phyloP scores from a whole-genome alignment of 768 basidiomycete species.

The Tylopilus balloui region DNA sequence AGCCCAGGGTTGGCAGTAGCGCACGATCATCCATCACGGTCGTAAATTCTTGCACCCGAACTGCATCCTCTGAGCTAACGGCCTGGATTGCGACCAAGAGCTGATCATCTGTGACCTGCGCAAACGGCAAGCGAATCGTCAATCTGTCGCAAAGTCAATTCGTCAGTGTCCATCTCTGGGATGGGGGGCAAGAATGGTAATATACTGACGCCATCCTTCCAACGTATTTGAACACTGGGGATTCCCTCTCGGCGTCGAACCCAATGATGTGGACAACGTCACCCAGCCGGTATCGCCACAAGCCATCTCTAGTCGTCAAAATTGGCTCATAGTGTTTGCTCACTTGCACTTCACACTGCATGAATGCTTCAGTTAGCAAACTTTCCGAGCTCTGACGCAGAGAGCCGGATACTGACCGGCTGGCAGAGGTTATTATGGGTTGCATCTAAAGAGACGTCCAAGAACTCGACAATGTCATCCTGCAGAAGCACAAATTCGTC shows the following conservation, averaged over 20 bases:
- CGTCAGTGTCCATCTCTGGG: background rate
- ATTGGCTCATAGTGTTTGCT: constrained; percentile 20
- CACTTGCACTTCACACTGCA: constrained; percentile 17
- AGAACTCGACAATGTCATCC: constrained; percentile 15
- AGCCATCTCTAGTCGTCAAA: constrained; percentile 18
- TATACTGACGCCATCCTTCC: constrained; percentile 19
- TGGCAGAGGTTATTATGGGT: constrained; percentile 13
- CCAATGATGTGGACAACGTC: constrained; percentile 18
- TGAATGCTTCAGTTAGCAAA: background rate
- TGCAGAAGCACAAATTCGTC: constrained; percentile 8
- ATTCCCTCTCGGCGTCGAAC: constrained; percentile 4
- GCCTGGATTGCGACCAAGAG: constrained; percentile 4
- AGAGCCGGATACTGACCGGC: constrained; percentile 8
- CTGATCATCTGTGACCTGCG: constrained; percentile 7
- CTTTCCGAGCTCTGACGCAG: background rate
- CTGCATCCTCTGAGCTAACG: background rate
- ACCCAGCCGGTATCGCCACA: constrained; percentile 23
- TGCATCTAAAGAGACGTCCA: constrained; percentile 12
- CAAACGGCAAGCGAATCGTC: constrained; percentile 5
- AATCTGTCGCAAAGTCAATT: background rate
- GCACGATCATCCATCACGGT: constrained; percentile 13
- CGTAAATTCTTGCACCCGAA: constrained; percentile 16
- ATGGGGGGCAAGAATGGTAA: background rate
- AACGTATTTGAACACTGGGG: constrained; percentile 11
- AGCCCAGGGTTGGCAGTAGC: constrained; percentile 6